Evolutionary conservation across 192 early-diverging fungal genomes (phyloP).

Genomic region (Coemansia sp.): DNA sequence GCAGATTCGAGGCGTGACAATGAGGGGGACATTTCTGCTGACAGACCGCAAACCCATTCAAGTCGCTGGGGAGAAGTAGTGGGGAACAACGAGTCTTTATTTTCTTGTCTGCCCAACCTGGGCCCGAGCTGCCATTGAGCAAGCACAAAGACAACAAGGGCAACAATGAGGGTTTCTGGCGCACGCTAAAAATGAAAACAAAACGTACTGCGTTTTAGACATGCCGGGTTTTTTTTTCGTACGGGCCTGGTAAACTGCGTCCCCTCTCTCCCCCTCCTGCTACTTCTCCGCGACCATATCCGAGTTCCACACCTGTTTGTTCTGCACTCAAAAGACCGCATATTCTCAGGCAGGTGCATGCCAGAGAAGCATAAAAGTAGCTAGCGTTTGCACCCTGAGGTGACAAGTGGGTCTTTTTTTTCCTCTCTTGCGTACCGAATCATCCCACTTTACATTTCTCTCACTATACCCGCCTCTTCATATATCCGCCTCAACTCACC

Average conservation of each 20-base stretch:
- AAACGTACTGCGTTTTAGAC: slow-evolving; percentile 2
- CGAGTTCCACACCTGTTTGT: background rate
- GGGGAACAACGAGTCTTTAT: background rate
- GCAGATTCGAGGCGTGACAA: background rate
- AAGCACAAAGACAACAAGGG: background rate
- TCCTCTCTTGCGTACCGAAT: background rate
- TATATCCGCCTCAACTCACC: background rate
- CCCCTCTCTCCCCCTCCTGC: background rate
- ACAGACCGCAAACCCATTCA: background rate
- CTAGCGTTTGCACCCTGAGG: background rate
- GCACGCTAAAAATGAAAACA: background rate
- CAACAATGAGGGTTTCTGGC: background rate
- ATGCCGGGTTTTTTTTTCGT: background rate
- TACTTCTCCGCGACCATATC: slow-evolving; percentile 2
- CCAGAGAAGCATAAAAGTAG: slow-evolving; percentile 6
- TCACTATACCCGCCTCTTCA: background rate
- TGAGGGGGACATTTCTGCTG: background rate
- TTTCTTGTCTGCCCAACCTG: background rate
- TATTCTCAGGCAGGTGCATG: background rate
- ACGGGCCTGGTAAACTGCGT: background rate
- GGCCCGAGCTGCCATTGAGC: background rate
- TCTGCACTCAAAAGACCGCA: background rate
- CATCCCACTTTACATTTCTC: background rate
- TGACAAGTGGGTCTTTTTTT: background rate
- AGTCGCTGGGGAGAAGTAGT: background rate